phyloP scores from a whole-genome alignment of 2,329 filamentous ascomycete species.

The Magnaporthales sp. region DNA sequence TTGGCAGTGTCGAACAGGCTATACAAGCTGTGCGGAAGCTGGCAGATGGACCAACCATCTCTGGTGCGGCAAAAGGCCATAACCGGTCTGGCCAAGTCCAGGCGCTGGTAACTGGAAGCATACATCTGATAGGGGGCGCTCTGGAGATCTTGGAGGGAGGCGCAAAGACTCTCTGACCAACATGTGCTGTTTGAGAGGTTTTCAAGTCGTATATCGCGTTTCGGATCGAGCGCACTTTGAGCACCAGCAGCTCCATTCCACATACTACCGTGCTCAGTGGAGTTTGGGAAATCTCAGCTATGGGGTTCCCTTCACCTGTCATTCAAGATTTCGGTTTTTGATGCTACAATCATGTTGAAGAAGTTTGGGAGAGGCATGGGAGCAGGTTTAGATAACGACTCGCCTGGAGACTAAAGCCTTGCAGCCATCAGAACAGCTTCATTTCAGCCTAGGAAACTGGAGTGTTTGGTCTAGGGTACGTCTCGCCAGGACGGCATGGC shows the following conservation, averaged over 20 bases:
- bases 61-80: slow-evolving; percentile 7
- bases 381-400: background rate
- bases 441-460: background rate
- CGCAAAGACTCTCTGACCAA: slow-evolving; percentile 8
- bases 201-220: background rate
- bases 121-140: slow-evolving; percentile 52
- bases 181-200: background rate
- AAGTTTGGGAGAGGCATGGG: background rate
- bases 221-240: background rate
- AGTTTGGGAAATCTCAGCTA: background rate
- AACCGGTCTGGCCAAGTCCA: slow-evolving; percentile 14
- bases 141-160: slow-evolving; percentile 36
- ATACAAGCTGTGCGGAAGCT: slow-evolving; percentile 35
- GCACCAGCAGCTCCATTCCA: background rate
- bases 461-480: no score
- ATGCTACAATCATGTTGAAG: background rate
- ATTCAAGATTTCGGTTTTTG: background rate
- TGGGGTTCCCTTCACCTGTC: background rate
- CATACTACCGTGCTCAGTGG: background rate
- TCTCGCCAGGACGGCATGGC: background rate
- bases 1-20: slow-evolving; percentile 47
- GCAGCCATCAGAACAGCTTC: background rate
- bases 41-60: background rate
- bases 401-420: background rate
- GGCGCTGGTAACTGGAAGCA: slow-evolving; percentile 48